Percentiles rank a stretch among this genome's conserved stretches.
phyloP scores from a whole-genome alignment of 106 monocot species.

The Phalaenopsis aphrodite region DNA sequence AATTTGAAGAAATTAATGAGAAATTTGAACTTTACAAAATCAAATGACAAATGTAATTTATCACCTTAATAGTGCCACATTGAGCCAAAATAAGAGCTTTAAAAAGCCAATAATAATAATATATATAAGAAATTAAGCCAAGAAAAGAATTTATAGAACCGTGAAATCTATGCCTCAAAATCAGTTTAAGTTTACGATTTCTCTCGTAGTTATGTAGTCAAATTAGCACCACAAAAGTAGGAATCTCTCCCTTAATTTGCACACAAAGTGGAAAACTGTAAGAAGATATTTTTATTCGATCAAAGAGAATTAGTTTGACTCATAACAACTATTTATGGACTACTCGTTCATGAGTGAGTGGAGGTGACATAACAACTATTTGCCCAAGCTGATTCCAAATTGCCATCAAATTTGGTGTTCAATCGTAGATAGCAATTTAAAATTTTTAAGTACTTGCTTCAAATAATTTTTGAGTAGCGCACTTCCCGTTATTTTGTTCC shows the following conservation, averaged over 20 bases:
- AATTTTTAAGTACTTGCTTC: not conserved
- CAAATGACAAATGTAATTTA: not conserved
- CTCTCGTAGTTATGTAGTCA: not conserved
- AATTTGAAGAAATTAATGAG: not conserved
- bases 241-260: not conserved
- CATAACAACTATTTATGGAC: not conserved
- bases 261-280: not conserved
- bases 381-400: not conserved
- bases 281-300: not conserved
- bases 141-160: not conserved
- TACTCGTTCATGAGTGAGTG: not conserved
- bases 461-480: not conserved
- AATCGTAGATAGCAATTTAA: not conserved
- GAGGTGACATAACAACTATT: not conserved
- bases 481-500: too few relatives aligned
- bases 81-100: not conserved
- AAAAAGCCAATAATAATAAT: not conserved
- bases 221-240: not conserved
- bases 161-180: not conserved
- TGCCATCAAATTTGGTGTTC: not conserved
- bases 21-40: not conserved
- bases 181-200: not conserved
- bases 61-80: not conserved
- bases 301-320: too few relatives aligned
- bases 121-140: not conserved